Evolutionary conservation across 1,139 yeast species (phyloP).

Genomic region (Yamadazyma diospyri): DNA sequence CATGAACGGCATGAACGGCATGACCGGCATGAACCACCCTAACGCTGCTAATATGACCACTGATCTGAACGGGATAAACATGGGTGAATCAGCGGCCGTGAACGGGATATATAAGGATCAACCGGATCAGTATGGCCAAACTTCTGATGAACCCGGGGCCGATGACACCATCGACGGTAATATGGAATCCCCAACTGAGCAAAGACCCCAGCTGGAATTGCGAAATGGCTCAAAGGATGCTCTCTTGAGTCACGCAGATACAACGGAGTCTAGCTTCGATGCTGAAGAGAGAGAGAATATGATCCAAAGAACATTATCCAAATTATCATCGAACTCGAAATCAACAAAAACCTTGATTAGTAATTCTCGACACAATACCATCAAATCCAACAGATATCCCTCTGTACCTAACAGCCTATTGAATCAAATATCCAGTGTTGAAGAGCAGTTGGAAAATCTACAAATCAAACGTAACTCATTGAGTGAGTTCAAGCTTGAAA

Average conservation of each 20-base stretch:
- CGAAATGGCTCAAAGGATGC: no score
- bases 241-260: no score
- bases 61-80: neutral
- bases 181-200: no score
- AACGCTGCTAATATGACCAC: no score
- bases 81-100: neutral
- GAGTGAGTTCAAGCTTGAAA: constrained; percentile 25
- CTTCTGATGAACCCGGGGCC: neutral
- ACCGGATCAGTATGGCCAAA: no score
- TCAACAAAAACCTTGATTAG: constrained; percentile 22
- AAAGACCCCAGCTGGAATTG: no score
- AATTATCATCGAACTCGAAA: constrained; percentile 5
- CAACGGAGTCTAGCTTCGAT: no score
- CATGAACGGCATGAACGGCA: constrained; percentile 5
- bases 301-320: constrained; percentile 2
- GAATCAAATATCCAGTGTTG: constrained; percentile 7
- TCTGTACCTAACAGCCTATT: constrained; percentile 28
- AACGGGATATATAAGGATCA: no score
- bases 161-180: constrained; percentile 1
- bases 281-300: constrained; percentile 4
- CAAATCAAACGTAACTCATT: constrained; percentile 21
- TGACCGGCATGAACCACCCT: constrained; percentile 1
- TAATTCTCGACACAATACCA: constrained; percentile 31
- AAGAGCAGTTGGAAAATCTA: constrained; percentile 6
- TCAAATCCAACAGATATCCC: constrained; percentile 35